Base-by-base conservation (phyloP, 2,329 filamentous ascomycete genomes). In the Sporothrix pseudoabietina region DNA sequence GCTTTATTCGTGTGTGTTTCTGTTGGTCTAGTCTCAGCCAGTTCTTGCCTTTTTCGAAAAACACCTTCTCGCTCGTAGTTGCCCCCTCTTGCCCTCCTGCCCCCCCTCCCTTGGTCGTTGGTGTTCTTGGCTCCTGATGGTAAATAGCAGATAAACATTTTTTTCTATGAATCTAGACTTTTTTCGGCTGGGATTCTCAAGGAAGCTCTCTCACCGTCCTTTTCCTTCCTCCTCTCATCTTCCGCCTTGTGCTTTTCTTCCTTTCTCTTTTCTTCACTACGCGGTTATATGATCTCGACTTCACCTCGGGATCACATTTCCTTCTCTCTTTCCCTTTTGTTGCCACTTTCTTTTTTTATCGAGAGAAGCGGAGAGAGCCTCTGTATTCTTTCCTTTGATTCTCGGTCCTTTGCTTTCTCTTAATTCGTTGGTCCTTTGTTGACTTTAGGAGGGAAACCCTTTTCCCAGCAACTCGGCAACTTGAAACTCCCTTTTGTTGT, bases 141-240 rank as follows among this genome's bases (percentile, higher is more conserved):
- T 54, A 54, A 69, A 69, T 66, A 54, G 19, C 65, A 69, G 65
- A 69, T 54, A 35, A 54, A 54, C 47, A 26, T 65, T 69, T 69
- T 49, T 52, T 55, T 54, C 66, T 39, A 47, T 30, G 35, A 69
- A 30, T 69, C 66, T 54, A 52, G 41, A 35, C 44, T 55, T 69
- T 54, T 22, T 52, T 68, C 44, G 44, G 65, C 47, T 26, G 30
- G 30, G 47, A 54, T 39, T 69, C 66, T 55, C 47, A 47, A 69
- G 55, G 63, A 16, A 54, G 47, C 9, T 12, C 44, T 12, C 44
- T 68, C 65, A 35, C 16, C 44, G 65, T 68, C 44, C 44, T 68
- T 68, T 68, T 26, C 41, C 61, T 32, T 65, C n/a, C 19, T 65
- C 9, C 39, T 47, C n/a, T n/a, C 61, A 16, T 65, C 61, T 49